Evolutionary conservation across 176 grass and related monocot genomes (phyloP).

Genomic region (Bothriochloa decipiens): DNA sequence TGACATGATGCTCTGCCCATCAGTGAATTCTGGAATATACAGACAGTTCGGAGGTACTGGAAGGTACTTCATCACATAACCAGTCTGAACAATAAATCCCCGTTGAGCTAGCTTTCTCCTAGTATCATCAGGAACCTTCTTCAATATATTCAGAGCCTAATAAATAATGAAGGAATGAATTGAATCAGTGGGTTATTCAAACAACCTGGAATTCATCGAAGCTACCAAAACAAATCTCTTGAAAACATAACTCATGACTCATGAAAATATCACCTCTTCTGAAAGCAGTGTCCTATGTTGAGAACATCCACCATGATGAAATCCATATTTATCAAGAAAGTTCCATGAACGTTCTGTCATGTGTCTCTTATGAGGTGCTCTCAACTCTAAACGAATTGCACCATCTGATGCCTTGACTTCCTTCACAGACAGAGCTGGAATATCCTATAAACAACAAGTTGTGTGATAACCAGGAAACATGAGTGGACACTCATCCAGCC

Average conservation of each 20-base stretch:
- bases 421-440: constrained; percentile 72
- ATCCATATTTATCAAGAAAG: constrained; percentile 74
- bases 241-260: constrained; percentile 17
- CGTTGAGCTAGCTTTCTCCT: constrained; percentile 68
- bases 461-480: constrained; percentile 30
- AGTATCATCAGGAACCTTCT: constrained; percentile 77
- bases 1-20: constrained; percentile 83
- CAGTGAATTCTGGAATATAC: constrained; percentile 79
- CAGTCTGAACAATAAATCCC: constrained; percentile 67
- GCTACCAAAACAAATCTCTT: constrained; percentile 8
- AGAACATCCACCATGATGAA: constrained; percentile 54
- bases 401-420: constrained; percentile 76
- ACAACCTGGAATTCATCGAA: constrained; percentile 8
- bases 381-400: constrained; percentile 65
- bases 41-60: constrained; percentile 92
- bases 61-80: constrained; percentile 82
- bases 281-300: constrained; percentile 66
- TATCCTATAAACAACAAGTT: constrained; percentile 61
- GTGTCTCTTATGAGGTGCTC: constrained; percentile 54
- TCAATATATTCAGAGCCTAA: constrained; percentile 86
- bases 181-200: constrained; percentile 7
- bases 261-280: constrained; percentile 60
- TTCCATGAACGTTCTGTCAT: constrained; percentile 72
- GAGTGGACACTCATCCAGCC: constrained; percentile 24
- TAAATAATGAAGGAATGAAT: constrained; percentile 34